Evolutionary conservation across 2,329 filamentous ascomycete species (phyloP).

Genomic region (Trichoderma brevicompactum): DNA sequence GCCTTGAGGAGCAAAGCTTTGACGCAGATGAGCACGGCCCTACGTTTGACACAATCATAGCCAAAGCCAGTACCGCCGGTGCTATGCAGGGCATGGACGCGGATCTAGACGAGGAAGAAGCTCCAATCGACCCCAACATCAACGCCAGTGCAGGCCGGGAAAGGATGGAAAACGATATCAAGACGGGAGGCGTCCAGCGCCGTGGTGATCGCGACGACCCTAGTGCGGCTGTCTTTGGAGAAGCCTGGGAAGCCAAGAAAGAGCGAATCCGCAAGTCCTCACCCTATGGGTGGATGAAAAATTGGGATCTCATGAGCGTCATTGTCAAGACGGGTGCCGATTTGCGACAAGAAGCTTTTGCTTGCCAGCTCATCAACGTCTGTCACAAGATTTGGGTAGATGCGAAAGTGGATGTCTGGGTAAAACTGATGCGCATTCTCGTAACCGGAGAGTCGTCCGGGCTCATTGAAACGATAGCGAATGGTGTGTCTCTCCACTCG

Average conservation of each 20-base stretch:
- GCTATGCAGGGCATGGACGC: constrained; percentile 46
- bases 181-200: constrained; percentile 79
- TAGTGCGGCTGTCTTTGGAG: constrained; percentile 83
- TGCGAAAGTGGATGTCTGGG: constrained; percentile 77
- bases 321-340: constrained; percentile 88
- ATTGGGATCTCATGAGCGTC: constrained; percentile 85
- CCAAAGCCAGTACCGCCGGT: constrained; percentile 62
- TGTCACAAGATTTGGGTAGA: constrained; percentile 83
- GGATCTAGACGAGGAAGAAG: constrained; percentile 64
- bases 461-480: constrained; percentile 85
- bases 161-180: constrained; percentile 87
- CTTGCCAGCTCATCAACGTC: constrained; percentile 80
- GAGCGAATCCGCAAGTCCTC: constrained; percentile 83
- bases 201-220: constrained; percentile 84
- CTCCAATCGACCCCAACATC: constrained; percentile 55
- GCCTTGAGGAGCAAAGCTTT: constrained; percentile 82
- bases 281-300: constrained; percentile 87
- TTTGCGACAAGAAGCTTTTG: constrained; percentile 82
- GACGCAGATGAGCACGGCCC: constrained; percentile 73
- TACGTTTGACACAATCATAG: constrained; percentile 83
- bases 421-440: constrained; percentile 84
- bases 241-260: constrained; percentile 83
- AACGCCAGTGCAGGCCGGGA: constrained; percentile 76
- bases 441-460: constrained; percentile 85
- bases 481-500: constrained; percentile 84